phyloP scores from a whole-genome alignment of 2,329 filamentous ascomycete species.

The Calonectria montana region DNA sequence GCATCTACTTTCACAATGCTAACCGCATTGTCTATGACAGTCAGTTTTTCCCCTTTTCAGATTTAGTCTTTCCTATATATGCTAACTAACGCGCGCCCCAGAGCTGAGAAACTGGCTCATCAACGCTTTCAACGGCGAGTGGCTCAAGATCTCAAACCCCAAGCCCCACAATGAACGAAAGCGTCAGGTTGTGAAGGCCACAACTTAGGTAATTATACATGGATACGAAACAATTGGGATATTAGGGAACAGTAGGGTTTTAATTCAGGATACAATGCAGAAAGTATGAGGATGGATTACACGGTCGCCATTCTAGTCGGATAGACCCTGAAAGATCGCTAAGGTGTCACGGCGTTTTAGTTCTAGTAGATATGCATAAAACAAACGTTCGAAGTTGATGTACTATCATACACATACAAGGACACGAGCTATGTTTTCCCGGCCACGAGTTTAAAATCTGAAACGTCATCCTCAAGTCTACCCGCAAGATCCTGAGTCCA shows the following conservation, averaged over 20 bases:
- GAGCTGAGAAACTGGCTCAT: conserved; percentile 90
- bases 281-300: not conserved
- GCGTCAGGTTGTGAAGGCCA: conserved; percentile 15
- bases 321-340: not conserved
- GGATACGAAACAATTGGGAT: not conserved
- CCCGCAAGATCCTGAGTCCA: conserved; percentile 36
- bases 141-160: conserved; percentile 71
- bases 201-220: conserved; percentile 8
- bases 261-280: not conserved
- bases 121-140: conserved; percentile 98
- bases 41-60: conserved; percentile 61
- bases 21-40: conserved; percentile 93
- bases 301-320: not conserved
- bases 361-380: not conserved
- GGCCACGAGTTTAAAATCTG: conserved; percentile 37
- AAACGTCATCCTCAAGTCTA: conserved; percentile 43
- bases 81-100: conserved; percentile 46
- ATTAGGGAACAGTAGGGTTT: not conserved
- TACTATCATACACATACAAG: conserved; percentile 49
- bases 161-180: conserved; percentile 54
- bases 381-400: conserved; percentile 38
- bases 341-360: conserved; percentile 28
- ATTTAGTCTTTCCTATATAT: not conserved
- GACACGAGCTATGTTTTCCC: conserved; percentile 25
- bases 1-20: conserved; percentile 94